Evolutionary conservation across 2,329 filamentous ascomycete genomes (phyloP), one percentile per base, ranked within the genome.

Genomic region (Coniochaeta prunicola): DNA sequence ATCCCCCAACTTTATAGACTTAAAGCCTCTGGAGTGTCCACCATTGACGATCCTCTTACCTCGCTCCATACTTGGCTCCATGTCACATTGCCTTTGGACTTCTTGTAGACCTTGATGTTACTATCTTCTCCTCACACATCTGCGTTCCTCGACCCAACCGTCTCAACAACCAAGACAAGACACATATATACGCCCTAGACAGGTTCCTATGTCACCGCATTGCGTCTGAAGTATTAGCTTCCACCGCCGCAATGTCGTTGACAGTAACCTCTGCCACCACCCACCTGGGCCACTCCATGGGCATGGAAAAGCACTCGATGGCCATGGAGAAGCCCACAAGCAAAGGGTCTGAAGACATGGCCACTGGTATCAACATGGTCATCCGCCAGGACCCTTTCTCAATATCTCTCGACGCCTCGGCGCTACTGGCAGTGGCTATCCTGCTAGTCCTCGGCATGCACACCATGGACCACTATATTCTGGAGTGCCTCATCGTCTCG

Each of bases 371-470:
- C 60, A 74, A 73, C 62, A 71, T 76, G 66, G 71, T 73, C 55
- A 75, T 80, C 61, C 75, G 75, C 34, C 80, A 83, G 67, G 75
- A 78, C 63, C 75, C 80, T 50, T 73, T 84, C 58, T 78, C 76
- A 42, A 67, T 85, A 57, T 84, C 81, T 0, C 76, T 86, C 15
- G 75, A 82, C 58, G 80, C 78, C 38, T 68, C 74, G 8, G 72
- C 76, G 64, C 76, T 84, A 60, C 75, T 81, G 57, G 66, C 72
- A 42, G 66, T 77, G 12, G 71, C 79, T 5, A 59, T 79, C 30
- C 63, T 73, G 21, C 74, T 86, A 59, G 76, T 84, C 40, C 63
- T 80, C 34, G 74, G 77, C 63, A 78, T 85, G 65, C 80, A 83
- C 64, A 76, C 80, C 59, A 64, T 83, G 50, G 74, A 79, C 33